Evolutionary conservation across 2,329 filamentous ascomycete species (phyloP).

Genomic region (Mycosphaerella sp.): DNA sequence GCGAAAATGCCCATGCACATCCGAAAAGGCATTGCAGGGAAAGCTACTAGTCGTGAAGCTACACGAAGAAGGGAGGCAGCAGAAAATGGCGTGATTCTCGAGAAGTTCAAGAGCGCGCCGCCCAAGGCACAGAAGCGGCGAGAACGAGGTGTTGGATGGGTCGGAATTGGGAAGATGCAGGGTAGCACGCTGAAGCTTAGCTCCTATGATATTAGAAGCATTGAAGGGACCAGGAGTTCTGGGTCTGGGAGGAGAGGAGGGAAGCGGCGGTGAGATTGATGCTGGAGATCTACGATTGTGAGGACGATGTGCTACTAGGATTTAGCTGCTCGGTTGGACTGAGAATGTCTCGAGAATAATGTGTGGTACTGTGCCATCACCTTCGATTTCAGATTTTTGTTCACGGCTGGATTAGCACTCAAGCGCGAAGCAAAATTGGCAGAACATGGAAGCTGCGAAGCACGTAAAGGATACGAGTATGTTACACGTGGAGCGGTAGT

Average conservation of each 20-base stretch:
- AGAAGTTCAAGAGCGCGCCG: conserved; percentile 49
- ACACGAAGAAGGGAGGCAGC: conserved; percentile 70
- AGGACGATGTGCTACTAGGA: no score
- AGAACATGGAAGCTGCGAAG: no score
- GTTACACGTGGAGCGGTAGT: no score
- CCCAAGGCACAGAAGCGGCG: conserved; percentile 37
- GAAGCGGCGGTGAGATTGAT: conserved; percentile 7
- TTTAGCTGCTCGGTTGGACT: no score
- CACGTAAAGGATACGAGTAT: no score
- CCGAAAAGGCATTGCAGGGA: conserved; percentile 73
- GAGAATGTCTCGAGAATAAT: no score
- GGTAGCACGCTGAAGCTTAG: conserved; percentile 75
- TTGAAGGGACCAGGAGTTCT: conserved; percentile 49
- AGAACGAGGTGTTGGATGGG: conserved; percentile 63
- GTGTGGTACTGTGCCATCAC: no score
- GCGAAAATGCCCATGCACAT: conserved; percentile 84
- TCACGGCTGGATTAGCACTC: no score
- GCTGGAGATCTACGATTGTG: no score
- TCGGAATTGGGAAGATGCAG: conserved; percentile 71
- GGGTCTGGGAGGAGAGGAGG: background rate
- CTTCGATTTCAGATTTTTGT: no score
- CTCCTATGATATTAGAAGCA: conserved; percentile 66
- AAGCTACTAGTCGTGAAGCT: conserved; percentile 59
- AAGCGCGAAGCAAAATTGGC: no score
- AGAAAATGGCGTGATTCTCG: conserved; percentile 86